Base-by-base conservation (phyloP, 192 early-diverging fungal species). In the Fimicolochytrium jonesii region DNA sequence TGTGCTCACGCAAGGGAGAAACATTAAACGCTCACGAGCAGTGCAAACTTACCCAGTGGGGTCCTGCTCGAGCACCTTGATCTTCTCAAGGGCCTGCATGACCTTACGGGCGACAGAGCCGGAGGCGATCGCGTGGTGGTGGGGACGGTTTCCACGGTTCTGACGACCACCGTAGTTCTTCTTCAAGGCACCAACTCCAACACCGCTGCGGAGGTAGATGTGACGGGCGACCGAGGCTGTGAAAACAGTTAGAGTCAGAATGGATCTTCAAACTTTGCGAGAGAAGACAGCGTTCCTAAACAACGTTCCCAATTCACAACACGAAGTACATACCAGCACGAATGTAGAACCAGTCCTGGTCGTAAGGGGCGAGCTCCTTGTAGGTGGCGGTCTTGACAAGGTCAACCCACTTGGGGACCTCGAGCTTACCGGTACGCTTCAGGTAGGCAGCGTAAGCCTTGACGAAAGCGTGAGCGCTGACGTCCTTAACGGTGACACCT, bases 271-370 rank as follows among this genome's bases (percentile, higher is more conserved):
- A n/a, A n/a, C n/a, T n/a, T n/a, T n/a, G n/a, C n/a, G n/a, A n/a
- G n/a, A n/a, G n/a, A n/a, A n/a, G n/a, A n/a, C n/a, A n/a, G n/a
- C n/a, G n/a, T n/a, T n/a, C n/a, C n/a, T n/a, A n/a, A n/a, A n/a
- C n/a, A n/a, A n/a, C n/a, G n/a, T n/a, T n/a, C n/a, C n/a, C n/a
- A n/a, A n/a, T n/a, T n/a, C n/a, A 50, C 6, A 15, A 50, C 7
- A 23, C 26, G 5, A 50, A 5, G 23, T 28, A 4, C 48, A 28
- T 15, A 90, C 89, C 91, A 66, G 94, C 93, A 67, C 94, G 93
- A 60, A 95, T 76, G 85, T 95, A 99, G 90, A 88, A 99, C 95
- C 95, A 99, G 85, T 99, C 97, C 49, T 91, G 88, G 74, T 99
- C 95, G 79, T 94, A 92, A 34, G 97, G 97, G 65, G 89, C 89